Percentiles rank a stretch among this genome's conserved stretches.
Conservation (phyloP, 2,329 filamentous ascomycete genomes). For the Mycocentrospora acerina region DNA sequence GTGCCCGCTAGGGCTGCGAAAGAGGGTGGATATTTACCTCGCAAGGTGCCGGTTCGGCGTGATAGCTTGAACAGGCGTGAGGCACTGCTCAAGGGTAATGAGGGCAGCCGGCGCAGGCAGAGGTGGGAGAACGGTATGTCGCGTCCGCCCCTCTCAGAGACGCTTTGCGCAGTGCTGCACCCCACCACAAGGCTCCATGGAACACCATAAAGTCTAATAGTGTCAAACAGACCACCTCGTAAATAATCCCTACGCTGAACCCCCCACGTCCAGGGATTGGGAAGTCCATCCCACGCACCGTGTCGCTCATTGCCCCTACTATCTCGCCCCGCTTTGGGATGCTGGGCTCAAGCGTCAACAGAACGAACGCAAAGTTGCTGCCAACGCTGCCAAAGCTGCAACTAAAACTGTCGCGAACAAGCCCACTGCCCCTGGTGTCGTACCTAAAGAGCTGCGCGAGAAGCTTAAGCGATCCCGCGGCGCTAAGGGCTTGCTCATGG, state of each 20-base stretch:
- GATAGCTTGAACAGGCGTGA: constrained; percentile 70
- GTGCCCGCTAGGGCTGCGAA: constrained; percentile 39
- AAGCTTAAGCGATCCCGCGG: constrained; percentile 78
- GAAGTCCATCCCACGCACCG: constrained; percentile 78
- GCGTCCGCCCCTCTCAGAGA: constrained; percentile 9
- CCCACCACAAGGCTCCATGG: neutral
- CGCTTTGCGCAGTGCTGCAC: constrained; percentile 7
- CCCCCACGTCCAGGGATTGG: constrained; percentile 82
- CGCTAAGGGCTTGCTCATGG: constrained; percentile 76
- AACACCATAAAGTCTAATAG: too few species aligned
- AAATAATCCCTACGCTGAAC: constrained; percentile 81
- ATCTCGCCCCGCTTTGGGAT: constrained; percentile 85
- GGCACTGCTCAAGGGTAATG: constrained; percentile 80
- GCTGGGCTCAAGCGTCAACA: constrained; percentile 49
- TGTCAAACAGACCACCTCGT: constrained; percentile 70
- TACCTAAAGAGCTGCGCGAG: constrained; percentile 78
- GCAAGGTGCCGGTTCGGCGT: constrained; percentile 58
- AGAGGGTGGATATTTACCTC: constrained; percentile 50
- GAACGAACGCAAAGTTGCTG: constrained; percentile 46
- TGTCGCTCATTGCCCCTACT: constrained; percentile 79
- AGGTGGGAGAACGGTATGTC: constrained; percentile 88
- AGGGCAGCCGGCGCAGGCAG: constrained; percentile 81
- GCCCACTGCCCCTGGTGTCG: constrained; percentile 50
- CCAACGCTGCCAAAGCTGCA: constrained; percentile 35
- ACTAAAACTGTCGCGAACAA: constrained; percentile 42